Percentiles rank a stretch among this genome's conserved stretches.
Evolutionary conservation across 1,284 basidiomycete genomes (phyloP).

Genomic region (Agroathelia rolfsii): DNA sequence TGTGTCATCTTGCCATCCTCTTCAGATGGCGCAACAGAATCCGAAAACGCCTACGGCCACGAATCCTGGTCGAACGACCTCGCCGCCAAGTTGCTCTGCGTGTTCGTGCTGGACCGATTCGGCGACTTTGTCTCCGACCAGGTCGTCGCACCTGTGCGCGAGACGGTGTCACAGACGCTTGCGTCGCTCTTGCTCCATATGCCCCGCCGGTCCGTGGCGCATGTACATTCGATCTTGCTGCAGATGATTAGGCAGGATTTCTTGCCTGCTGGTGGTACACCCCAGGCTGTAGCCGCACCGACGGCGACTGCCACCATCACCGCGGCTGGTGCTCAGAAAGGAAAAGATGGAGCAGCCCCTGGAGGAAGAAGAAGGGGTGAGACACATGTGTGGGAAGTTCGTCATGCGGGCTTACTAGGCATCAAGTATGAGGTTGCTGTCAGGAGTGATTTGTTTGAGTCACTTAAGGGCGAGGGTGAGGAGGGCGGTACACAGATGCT

Average conservation of each 20-base stretch:
- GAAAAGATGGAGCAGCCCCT: too few species aligned
- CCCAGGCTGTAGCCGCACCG: constrained; percentile 10
- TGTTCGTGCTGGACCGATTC: constrained; percentile 94
- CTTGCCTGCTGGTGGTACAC: constrained; percentile 7
- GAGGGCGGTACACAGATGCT: constrained; percentile 47
- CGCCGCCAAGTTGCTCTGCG: constrained; percentile 78
- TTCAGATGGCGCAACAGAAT: constrained; percentile 36
- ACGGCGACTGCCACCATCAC: constrained; percentile 20
- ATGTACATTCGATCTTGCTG: constrained; percentile 78
- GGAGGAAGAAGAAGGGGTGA: constrained; percentile 34
- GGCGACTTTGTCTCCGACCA: constrained; percentile 97
- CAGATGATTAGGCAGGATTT: constrained; percentile 92
- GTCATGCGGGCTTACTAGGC: constrained; percentile 93
- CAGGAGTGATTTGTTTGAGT: constrained; percentile 70
- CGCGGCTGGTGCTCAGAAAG: constrained; percentile 28
- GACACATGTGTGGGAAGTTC: constrained; percentile 93
- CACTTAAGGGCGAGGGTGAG: constrained; percentile 19
- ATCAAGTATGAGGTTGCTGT: constrained; percentile 98
- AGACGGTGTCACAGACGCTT: constrained; percentile 92
- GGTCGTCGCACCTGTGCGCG: constrained; percentile 93
- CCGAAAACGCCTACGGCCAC: constrained; percentile 60
- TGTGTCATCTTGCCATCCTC: constrained; percentile 9
- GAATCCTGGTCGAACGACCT: constrained; percentile 86
- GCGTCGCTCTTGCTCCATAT: constrained; percentile 86
- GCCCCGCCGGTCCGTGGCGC: constrained; percentile 64